Base-by-base conservation (phyloP, 495 filamentous ascomycete genomes). In the Tuber calosporum region DNA sequence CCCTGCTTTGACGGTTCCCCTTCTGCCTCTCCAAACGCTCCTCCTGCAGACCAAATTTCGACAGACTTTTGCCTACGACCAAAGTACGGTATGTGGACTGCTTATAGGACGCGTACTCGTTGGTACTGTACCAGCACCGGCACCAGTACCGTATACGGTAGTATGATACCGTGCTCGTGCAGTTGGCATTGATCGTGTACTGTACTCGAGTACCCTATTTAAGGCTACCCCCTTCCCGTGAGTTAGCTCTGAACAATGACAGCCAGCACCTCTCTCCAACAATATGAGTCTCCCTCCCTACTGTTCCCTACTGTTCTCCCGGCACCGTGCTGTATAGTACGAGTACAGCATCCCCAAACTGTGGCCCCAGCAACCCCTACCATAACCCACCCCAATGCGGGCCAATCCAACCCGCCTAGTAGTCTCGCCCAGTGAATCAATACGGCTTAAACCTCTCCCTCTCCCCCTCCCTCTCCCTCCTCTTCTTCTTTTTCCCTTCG, bases 391-490 rank as follows among this genome's bases (percentile, higher is more conserved):
- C 26, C 26, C 26, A 62, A 62, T 34, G 53, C 26, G 26, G 7
- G 26, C 53, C n/a, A 30, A 42, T 42, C n/a, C 45, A 70, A 45
- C 15, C 43, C 42, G 66, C 30, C 48, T 3, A n/a, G 15, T n/a
- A 34, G 26, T 22, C 19, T 34, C 69, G 26, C 45, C n/a, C 1
- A 43, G 37, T 22, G 37, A 58, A 66, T 67, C 67, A 79, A 68
- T 80, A 80, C 53, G 78, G 77, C 70, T 66, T 73, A 39, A 71
- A 79, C 26, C 78, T 75, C 69, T 67, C 70, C 26, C 72, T 78
- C 45, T 72, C 74, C 53, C 38, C 40, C 58, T 67, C 74, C 66
- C 67, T 58, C 36, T 74, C 74, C 26, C 67, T 68, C 30, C 72
- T 80, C 68, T 43, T 58, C 45, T 70, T 38, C 68, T 79, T 76